Percentiles rank a stretch among this genome's conserved stretches.
Evolutionary conservation across 805 yeast species (phyloP).

Genomic region (Ascoidea rubescens): DNA sequence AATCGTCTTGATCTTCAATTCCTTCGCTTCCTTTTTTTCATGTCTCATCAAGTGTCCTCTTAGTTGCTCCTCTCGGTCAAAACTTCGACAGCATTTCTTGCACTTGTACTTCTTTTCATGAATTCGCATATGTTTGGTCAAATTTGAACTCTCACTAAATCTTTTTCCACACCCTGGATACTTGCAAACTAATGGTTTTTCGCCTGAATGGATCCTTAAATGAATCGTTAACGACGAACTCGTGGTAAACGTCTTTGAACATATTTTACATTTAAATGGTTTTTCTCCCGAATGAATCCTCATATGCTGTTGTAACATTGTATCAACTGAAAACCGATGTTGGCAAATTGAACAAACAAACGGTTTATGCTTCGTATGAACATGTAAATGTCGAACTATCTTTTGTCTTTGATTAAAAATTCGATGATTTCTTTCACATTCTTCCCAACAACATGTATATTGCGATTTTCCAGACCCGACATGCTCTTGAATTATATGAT

Average conservation of each 20-base stretch:
- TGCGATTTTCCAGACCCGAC: slow-evolving; percentile 58
- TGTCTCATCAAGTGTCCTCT: too few relatives aligned
- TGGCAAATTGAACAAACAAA: slow-evolving; percentile 58
- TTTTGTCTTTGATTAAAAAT: slow-evolving; percentile 78
- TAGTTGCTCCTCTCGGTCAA: too few relatives aligned
- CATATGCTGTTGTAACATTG: slow-evolving; percentile 68
- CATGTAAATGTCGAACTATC: slow-evolving; percentile 70
- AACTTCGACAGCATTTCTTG: too few relatives aligned
- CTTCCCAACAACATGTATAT: slow-evolving; percentile 68
- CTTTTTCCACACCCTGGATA: slow-evolving; percentile 71
- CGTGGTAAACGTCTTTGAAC: slow-evolving; percentile 73
- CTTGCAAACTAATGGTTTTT: slow-evolving; percentile 71
- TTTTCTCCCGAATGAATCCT: slow-evolving; percentile 83
- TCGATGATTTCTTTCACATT: slow-evolving; percentile 50
- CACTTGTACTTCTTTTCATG: slow-evolving; percentile 31
- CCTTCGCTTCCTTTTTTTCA: too few relatives aligned
- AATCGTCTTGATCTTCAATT: too few relatives aligned
- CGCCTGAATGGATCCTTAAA: slow-evolving; percentile 78
- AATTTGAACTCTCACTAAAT: slow-evolving; percentile 80
- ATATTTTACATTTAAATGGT: slow-evolving; percentile 61
- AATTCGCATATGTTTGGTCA: slow-evolving; percentile 75
- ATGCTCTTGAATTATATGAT: slow-evolving; percentile 57
- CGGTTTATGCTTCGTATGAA: slow-evolving; percentile 80
- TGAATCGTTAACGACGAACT: slow-evolving; percentile 76
- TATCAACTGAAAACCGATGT: slow-evolving; percentile 60